Base-by-base conservation (phyloP, 805 yeast genomes). In the Nematodospora valgi region DNA sequence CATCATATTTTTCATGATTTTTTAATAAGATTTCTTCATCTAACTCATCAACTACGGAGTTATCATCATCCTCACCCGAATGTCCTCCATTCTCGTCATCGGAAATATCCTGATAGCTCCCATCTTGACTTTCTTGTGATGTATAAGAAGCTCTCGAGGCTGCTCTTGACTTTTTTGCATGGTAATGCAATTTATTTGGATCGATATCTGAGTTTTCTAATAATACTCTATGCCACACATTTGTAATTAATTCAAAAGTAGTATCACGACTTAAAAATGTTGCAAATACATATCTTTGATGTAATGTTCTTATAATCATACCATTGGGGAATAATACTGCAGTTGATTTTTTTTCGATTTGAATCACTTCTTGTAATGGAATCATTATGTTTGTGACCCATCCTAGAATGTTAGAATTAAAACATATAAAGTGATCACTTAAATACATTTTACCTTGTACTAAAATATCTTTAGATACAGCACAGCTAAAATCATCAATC, bases 241-340 rank as follows among this genome's bases (percentile, higher is more conserved):
- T 73, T 4, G 76, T 67, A 34, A 85, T 71, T 23, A 76, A 53
- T 35, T 62, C 66, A 46, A 64, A 73, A 0, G 76, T 62, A 1
- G 64, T 38, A 54, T 82, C 89, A 45, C 89, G 66, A 3, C 78
- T 64, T 18, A 80, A 61, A 41, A 82, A 76, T 1, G 83, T 73
- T 0, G 86, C 86, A 64, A 82, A 82, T 0, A 70, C 68, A 50
- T 74, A 78, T 46, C 72, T 76, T 17, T 72, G 75, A 47, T 81
- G 84, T 31, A 79, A 57, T 1, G 88, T 82, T 37, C 75, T 70
- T 15, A 82, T 70, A 28, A 72, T 69, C 42, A 82, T 72, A 1
- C 84, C 86, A 49, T 82, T 82, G 5, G 87, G 87, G 41, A 82
- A 79, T 11, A 82, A 62, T 0, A 78, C 80, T 0, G 80, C 83